phyloP scores from a whole-genome alignment of 2,329 filamentous ascomycete species.

The Penicillium sp. region DNA sequence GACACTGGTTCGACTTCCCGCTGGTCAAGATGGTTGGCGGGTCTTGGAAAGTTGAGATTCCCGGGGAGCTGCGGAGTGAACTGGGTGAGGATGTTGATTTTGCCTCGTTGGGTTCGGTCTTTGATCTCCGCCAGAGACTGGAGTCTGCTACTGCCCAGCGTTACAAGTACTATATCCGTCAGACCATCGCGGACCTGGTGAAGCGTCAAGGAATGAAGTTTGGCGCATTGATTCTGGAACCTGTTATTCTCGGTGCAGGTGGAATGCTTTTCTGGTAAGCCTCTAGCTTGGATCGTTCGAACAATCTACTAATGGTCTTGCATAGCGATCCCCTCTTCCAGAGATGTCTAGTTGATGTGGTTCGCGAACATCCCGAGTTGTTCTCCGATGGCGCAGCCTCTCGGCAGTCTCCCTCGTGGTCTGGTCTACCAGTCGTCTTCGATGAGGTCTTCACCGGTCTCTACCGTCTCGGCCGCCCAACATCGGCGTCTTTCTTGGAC shows the following conservation, averaged over 20 bases:
- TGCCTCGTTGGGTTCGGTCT: conserved; percentile 54
- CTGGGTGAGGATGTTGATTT: conserved; percentile 48
- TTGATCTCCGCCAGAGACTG: conserved; percentile 54
- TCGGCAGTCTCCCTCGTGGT: conserved; percentile 50
- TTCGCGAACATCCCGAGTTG: conserved; percentile 57
- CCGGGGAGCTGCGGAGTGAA: conserved; percentile 47
- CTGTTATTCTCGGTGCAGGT: conserved; percentile 73
- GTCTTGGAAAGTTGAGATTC: conserved; percentile 61
- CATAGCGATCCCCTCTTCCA: conserved; percentile 78
- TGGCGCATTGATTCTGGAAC: conserved; percentile 75
- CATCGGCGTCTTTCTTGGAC: conserved; percentile 65
- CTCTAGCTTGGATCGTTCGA: too few species aligned
- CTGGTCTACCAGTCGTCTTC: conserved; percentile 72
- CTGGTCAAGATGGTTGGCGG: conserved; percentile 64
- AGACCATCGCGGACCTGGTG: conserved; percentile 53
- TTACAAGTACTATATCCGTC: conserved; percentile 60
- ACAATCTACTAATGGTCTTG: neutral
- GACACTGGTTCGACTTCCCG: conserved; percentile 78
- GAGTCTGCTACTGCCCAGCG: conserved; percentile 43
- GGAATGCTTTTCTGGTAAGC: conserved; percentile 74
- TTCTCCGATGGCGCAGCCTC: conserved; percentile 42
- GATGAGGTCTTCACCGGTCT: conserved; percentile 87
- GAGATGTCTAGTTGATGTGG: conserved; percentile 62
- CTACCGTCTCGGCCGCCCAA: conserved; percentile 72
- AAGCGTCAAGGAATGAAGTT: conserved; percentile 60